Evolutionary conservation across 495 filamentous ascomycete genomes (phyloP), one percentile per base, ranked within the genome.

Genomic region (Lichenothelia convexa): DNA sequence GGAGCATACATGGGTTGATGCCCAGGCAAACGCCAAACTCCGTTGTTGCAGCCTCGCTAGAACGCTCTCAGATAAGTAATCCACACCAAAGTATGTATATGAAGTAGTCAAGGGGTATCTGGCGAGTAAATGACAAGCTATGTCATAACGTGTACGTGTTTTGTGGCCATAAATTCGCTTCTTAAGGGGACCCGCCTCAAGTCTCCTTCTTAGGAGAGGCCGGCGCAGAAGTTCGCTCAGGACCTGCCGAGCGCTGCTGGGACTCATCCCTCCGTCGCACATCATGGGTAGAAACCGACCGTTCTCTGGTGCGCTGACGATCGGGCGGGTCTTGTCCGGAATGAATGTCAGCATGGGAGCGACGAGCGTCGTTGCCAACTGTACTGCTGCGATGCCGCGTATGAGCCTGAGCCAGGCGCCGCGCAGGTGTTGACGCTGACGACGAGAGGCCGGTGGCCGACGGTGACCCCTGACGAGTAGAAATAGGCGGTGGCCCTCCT

Each of bases 361-460:
- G 31, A 12, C 16, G 17, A 18, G 8, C 19, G 9, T 18, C 31
- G 31, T 12, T 33, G 31, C 21, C 55, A 26, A 67, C 71, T 32
- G 71, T 56, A 44, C 81, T 78, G 47, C 76, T 81, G 46, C 75
- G 66, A 40, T 78, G 68, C 44, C 78, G 68, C 18, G 74, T 75
- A 47, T 80, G 75, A 20, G 71, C 70, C n/a, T n/a, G n/a, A n/a
- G n/a, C n/a, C n/a, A n/a, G n/a, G 32, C 73, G 60, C 38, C 71
- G 63, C 34, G 70, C 63, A 41, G 69, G 66, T 15, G 70, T 64
- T 19, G 73, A 56, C 1, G 67, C 53, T 17, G 66, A 65, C 18
- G 67, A 65, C 23, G 67, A 64, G 13, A 70, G 62, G 9, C 71
- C 65, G 21, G 68, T 70, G 44, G 65, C 42, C 47, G 60, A 44